phyloP scores from a whole-genome alignment of 352 stramenopile genomes.

The Pythium monospermum region DNA sequence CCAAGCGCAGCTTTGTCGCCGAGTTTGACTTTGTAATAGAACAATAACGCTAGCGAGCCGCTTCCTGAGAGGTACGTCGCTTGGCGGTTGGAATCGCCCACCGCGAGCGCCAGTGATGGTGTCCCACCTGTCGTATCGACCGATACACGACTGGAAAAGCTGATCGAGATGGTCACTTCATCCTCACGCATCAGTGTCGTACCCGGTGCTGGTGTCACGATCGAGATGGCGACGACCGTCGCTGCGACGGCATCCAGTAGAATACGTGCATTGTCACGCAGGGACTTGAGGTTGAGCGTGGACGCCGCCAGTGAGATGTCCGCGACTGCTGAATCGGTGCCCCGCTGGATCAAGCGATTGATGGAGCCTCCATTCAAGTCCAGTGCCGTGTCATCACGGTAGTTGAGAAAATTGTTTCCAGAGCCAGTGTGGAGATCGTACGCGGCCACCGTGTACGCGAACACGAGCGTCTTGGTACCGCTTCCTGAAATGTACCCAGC shows the following conservation, averaged over 20 bases:
- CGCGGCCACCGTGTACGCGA: conserved; percentile 66
- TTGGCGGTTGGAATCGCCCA: conserved; percentile 60
- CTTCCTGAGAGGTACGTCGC: conserved; percentile 55
- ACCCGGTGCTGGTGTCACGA: conserved; percentile 27
- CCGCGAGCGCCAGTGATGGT: conserved; percentile 48
- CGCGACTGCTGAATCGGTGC: conserved; percentile 17
- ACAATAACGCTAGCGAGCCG: conserved; percentile 42
- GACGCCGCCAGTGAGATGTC: conserved; percentile 31
- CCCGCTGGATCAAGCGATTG: conserved; percentile 29
- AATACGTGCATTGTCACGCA: conserved; percentile 50
- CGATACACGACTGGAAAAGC: conserved; percentile 52
- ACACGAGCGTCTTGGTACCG: conserved; percentile 53
- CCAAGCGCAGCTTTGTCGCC: conserved; percentile 42
- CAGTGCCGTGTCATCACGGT: conserved; percentile 51
- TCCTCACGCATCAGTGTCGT: conserved; percentile 39
- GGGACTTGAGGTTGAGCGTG: conserved; percentile 32
- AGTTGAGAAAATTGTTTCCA: conserved; percentile 53
- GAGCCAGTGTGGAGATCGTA: conserved; percentile 48
- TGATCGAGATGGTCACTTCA: conserved; percentile 51
- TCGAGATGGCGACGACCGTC: conserved; percentile 34
- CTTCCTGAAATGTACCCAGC: conserved; percentile 60
- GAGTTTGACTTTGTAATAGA: conserved; percentile 60
- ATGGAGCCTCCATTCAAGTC: conserved; percentile 69
- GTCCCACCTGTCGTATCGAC: conserved; percentile 48
- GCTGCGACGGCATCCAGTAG: conserved; percentile 46